phyloP scores from a whole-genome alignment of 169 alveolate genomes.

The Theileria sp. region DNA sequence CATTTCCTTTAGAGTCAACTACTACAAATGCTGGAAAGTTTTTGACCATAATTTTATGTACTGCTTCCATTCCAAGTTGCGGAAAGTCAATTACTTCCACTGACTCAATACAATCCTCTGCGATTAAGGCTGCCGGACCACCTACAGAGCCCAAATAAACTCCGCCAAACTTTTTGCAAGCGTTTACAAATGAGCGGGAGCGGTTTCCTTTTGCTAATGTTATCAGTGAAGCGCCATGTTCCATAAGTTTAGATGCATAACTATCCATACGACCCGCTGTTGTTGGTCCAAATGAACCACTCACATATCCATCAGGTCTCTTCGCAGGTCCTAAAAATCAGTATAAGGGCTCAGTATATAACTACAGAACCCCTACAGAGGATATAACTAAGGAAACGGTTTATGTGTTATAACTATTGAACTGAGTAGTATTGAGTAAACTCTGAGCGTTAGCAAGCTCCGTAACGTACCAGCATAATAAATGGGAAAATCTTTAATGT shows the following conservation, averaged over 20 bases:
- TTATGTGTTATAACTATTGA: not conserved
- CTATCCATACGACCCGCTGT: slow-evolving; percentile 89
- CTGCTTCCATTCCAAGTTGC: slow-evolving; percentile 83
- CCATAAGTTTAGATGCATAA: slow-evolving; percentile 77
- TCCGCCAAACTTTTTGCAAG: slow-evolving; percentile 83
- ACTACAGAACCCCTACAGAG: not conserved
- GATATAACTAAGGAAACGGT: not conserved
- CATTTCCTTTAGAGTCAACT: slow-evolving; percentile 85
- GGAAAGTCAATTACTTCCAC: slow-evolving; percentile 77
- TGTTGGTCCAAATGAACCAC: slow-evolving; percentile 89
- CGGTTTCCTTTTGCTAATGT: slow-evolving; percentile 85
- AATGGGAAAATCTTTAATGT: slow-evolving; percentile 80
- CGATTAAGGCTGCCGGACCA: slow-evolving; percentile 88
- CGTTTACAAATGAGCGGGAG: slow-evolving; percentile 72
- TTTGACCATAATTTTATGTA: slow-evolving; percentile 82
- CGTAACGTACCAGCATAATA: slow-evolving; percentile 82
- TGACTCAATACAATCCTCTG: slow-evolving; percentile 77
- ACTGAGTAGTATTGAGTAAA: not conserved
- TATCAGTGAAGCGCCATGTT: slow-evolving; percentile 78
- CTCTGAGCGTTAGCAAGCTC: too few species aligned
- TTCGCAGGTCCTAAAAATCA: slow-evolving; percentile 77
- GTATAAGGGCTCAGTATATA: not conserved
- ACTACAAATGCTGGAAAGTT: slow-evolving; percentile 87
- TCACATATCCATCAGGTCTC: slow-evolving; percentile 82
- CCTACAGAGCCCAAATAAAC: slow-evolving; percentile 84